Conservation (phyloP, 208 protist species). For the Wallacemonas sp. region DNA sequence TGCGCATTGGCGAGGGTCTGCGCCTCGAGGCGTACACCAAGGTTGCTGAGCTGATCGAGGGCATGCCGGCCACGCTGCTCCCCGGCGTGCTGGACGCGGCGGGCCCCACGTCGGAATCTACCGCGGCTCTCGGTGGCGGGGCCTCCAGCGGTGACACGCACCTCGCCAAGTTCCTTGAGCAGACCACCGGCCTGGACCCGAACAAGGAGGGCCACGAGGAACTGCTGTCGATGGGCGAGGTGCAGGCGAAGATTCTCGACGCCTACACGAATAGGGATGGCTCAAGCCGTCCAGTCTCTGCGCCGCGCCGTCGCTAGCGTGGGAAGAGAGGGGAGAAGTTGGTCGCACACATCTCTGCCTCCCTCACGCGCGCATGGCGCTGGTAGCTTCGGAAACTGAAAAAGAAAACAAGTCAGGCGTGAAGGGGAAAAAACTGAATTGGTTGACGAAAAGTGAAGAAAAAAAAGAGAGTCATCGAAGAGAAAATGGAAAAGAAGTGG, state of each 20-base stretch:
- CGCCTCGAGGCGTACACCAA: slow-evolving; percentile 57
- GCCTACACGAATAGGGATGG: slow-evolving; percentile 28
- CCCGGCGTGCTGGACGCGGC: slow-evolving; percentile 39
- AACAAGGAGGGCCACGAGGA: slow-evolving; percentile 25
- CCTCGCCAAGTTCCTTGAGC: slow-evolving; percentile 56
- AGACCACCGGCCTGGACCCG: slow-evolving; percentile 61
- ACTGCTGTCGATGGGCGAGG: slow-evolving; percentile 45
- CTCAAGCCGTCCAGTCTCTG: not conserved
- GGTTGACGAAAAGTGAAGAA: not conserved
- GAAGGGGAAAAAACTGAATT: too few species aligned
- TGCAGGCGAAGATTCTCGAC: slow-evolving; percentile 49
- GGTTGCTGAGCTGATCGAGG: slow-evolving; percentile 56
- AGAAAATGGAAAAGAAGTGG: not conserved
- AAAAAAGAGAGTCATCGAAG: not conserved
- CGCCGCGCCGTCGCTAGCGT: not conserved
- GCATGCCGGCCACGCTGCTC: slow-evolving; percentile 31
- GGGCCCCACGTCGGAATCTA: not conserved
- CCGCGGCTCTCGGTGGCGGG: slow-evolving; percentile 13
- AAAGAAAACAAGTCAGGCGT: too few species aligned
- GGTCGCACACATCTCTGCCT: not conserved
- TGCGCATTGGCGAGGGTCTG: slow-evolving; percentile 60
- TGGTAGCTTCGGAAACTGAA: too few species aligned
- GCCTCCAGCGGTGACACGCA: slow-evolving; percentile 28
- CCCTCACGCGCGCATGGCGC: too few species aligned
- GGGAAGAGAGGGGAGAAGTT: not conserved